Evolutionary conservation across 495 filamentous ascomycete species (phyloP), one percentile per base, ranked within the genome.

Genomic region (Peziza echinospora): DNA sequence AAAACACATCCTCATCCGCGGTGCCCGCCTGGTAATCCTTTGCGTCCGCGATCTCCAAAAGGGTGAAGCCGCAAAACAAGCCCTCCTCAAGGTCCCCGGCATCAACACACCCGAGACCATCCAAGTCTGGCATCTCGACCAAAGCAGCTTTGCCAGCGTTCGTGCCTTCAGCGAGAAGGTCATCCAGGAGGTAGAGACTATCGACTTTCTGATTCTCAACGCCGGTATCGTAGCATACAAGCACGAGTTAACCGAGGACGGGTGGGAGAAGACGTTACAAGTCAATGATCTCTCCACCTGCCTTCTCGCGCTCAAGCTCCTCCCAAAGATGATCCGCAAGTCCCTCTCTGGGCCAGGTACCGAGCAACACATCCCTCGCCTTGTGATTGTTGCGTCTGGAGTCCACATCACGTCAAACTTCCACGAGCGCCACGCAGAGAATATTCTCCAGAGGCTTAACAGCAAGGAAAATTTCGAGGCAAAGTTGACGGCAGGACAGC

Each of bases 231-330:
- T 13, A 1, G 56, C 53, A 9, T 22, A 49, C 4, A 45, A 26
- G 0, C 64, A 42, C 46, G 39, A 41, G 0, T 4, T 17, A 10
- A 22, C 50, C 0, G 25, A 55, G 0, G 68, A 75, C 17, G 70
- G 67, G 2, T 72, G 64, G 62, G 77, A 81, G 49, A 58, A 66
- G 45, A 63, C 60, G 0, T 16, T 78, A 9, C 71, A 76, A 52
- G 69, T 78, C 43, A 78, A 80, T 50, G 64, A 69, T 0, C 58
- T 80, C 3, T 71, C 69, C 3, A 77, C 73, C 0, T 61, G 66
- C 8, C 53, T 80, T 2, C 58, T 80, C 23, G 72, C 64, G 0
- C 24, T 75, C 16, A 57, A 76, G 0, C 54, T 80, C 19, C 62
- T 80, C 1, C 73, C 73, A 0, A 56, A 61, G 34, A 41, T 70